Evolutionary conservation across 306 rosid genomes (phyloP).

Genomic region (Malus fusca): DNA sequence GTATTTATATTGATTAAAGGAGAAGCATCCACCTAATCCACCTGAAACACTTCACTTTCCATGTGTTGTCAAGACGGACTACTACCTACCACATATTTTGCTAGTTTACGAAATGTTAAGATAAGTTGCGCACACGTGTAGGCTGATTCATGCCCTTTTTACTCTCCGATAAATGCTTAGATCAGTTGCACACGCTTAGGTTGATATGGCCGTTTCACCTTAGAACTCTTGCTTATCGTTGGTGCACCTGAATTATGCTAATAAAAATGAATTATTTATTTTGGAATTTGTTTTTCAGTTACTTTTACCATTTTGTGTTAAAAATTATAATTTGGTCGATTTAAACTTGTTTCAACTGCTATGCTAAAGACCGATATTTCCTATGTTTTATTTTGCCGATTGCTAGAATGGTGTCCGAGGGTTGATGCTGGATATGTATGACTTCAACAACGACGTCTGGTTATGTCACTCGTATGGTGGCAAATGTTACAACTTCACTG

Average conservation of each 20-base stretch:
- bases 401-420: constrained; percentile 84
- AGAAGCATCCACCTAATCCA: constrained; percentile 10
- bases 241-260: neutral
- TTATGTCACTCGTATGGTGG: constrained; percentile 70
- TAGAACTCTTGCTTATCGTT: neutral
- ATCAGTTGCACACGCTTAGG: too few relatives aligned
- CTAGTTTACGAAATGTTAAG: neutral
- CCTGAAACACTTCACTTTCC: neutral
- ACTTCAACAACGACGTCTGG: constrained; percentile 67
- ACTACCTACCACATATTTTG: neutral
- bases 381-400: neutral
- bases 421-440: constrained; percentile 90
- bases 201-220: too few relatives aligned
- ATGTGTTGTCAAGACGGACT: neutral
- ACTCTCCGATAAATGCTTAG: too few relatives aligned
- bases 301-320: neutral
- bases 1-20: neutral
- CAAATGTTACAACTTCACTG: constrained; percentile 55
- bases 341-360: neutral
- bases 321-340: neutral
- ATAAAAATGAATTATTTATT: too few relatives aligned
- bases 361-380: neutral
- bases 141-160: too few relatives aligned
- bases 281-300: neutral
- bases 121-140: too few relatives aligned